Percentiles rank a stretch among this genome's conserved stretches.
These are phyloP conservation scores for Smittium culicis DNA, from an alignment of 371 early-diverging fungal species.

Conservation along the genomic window DNA sequence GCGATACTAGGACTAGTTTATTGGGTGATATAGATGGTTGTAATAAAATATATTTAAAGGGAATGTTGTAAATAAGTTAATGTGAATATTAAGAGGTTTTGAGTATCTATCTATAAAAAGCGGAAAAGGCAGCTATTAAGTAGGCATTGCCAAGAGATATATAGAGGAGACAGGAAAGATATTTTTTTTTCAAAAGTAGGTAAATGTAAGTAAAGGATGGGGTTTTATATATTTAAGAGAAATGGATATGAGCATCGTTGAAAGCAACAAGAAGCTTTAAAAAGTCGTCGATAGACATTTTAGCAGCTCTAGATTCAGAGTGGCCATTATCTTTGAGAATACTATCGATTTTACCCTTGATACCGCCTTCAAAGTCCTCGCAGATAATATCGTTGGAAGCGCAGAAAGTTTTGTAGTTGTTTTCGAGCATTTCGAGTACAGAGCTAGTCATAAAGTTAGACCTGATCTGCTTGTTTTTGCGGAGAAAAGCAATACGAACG, in stretches of 20 bases:
- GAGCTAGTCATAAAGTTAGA: conserved; percentile 83
- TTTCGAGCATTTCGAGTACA: conserved; percentile 74
- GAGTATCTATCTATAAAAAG: too few relatives aligned
- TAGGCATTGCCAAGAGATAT: too few relatives aligned
- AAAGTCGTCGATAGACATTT: conserved; percentile 22
- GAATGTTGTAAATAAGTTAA: too few relatives aligned
- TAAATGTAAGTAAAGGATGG: neutral
- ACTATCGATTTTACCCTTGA: conserved; percentile 52
- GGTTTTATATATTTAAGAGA: conserved; percentile 18
- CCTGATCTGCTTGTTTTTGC: conserved; percentile 94
- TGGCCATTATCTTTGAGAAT: conserved; percentile 55
- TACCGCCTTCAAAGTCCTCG: conserved; percentile 52
- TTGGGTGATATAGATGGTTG: too few relatives aligned
- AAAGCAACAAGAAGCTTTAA: conserved; percentile 53
- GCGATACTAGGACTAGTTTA: too few relatives aligned
- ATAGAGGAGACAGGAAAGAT: too few relatives aligned
- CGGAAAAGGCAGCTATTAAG: too few relatives aligned
- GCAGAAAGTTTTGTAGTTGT: conserved; percentile 86
- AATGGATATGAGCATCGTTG: conserved; percentile 60
- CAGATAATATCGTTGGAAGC: conserved; percentile 51
- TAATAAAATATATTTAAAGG: too few relatives aligned
- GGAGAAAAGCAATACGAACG: conserved; percentile 82
- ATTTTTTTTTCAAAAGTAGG: conserved; percentile 12
- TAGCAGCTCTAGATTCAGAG: conserved; percentile 48
- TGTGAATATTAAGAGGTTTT: too few relatives aligned